These are phyloP conservation scores for Fusarium nisikadoi DNA, from an alignment of 2,329 filamentous ascomycete species.

Conservation along the genomic window DNA sequence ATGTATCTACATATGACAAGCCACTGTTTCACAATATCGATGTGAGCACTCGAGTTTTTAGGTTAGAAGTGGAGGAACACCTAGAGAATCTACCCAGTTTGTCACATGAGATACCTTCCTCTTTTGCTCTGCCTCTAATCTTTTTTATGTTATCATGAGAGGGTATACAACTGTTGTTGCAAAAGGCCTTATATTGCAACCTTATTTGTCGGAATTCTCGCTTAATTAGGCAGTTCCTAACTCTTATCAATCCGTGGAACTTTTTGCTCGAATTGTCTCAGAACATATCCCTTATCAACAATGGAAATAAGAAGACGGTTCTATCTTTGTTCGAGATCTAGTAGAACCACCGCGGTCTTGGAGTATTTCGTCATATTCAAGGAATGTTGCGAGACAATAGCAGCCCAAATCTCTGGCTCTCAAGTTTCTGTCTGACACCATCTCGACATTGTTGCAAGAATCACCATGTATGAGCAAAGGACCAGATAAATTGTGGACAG, in stretches of 20 bases:
- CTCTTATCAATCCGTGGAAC: accelerated
- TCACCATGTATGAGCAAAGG: not conserved
- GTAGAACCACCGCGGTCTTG: too few relatives aligned
- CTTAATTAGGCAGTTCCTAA: not conserved
- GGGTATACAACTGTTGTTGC: accelerated
- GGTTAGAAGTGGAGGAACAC: not conserved
- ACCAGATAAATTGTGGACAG: accelerated
- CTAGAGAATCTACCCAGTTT: not conserved
- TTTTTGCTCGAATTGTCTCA: not conserved
- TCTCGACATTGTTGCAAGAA: accelerated
- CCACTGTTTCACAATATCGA: not conserved
- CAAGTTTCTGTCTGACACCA: accelerated
- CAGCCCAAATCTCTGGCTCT: accelerated
- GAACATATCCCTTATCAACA: accelerated
- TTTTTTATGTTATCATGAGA: not conserved
- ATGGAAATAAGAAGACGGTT: not conserved
- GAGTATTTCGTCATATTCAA: not conserved
- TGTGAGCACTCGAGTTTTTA: accelerated
- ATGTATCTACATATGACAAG: accelerated
- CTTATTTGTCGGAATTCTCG: not conserved
- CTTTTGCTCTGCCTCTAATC: accelerated
- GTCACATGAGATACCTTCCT: not conserved
- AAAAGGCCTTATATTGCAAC: not conserved
- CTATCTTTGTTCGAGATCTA: accelerated
- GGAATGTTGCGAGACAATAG: not conserved